These are phyloP conservation scores for Neofusicoccum sp. DNA, from an alignment of 2,329 filamentous ascomycete species.

Conservation along the genomic window DNA sequence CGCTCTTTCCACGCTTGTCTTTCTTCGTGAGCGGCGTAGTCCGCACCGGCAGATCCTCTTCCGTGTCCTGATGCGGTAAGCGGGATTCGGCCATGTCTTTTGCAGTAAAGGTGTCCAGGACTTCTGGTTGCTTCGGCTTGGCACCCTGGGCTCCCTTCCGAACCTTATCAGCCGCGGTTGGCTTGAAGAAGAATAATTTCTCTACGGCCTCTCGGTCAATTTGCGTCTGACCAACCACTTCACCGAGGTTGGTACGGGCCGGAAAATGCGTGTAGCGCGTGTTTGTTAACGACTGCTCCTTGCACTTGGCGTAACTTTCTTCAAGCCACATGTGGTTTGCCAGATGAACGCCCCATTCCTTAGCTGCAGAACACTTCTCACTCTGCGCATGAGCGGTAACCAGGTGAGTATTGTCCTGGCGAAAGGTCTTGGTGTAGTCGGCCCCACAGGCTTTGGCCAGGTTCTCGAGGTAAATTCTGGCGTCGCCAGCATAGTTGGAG, in stretches of 20 bases:
- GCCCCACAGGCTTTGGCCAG: constrained; percentile 80
- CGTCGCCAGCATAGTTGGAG: constrained; percentile 95
- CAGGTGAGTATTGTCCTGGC: constrained; percentile 90
- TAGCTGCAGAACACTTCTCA: constrained; percentile 89
- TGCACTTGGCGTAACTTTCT: constrained; percentile 90
- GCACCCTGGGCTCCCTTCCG: background rate
- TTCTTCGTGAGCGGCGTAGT: constrained; percentile 29
- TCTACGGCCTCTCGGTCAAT: constrained; percentile 73
- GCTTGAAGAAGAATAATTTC: constrained; percentile 57
- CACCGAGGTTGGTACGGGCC: constrained; percentile 82
- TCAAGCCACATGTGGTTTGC: constrained; percentile 97
- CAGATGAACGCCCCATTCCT: constrained; percentile 87
- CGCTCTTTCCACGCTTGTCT: constrained; percentile 27
- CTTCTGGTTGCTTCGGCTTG: background rate
- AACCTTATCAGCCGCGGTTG: background rate
- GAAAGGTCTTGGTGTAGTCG: constrained; percentile 92
- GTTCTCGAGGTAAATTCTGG: constrained; percentile 89
- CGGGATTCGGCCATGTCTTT: background rate
- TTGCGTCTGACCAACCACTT: constrained; percentile 86
- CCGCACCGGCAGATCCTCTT: constrained; percentile 24
- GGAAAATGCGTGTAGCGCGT: constrained; percentile 84
- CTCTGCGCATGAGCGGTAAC: constrained; percentile 86
- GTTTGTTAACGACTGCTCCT: constrained; percentile 69
- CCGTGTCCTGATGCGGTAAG: background rate
- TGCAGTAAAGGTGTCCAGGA: constrained; percentile 27